phyloP scores from a whole-genome alignment of 345 rosid species.

The Cochlearia excelsa region DNA sequence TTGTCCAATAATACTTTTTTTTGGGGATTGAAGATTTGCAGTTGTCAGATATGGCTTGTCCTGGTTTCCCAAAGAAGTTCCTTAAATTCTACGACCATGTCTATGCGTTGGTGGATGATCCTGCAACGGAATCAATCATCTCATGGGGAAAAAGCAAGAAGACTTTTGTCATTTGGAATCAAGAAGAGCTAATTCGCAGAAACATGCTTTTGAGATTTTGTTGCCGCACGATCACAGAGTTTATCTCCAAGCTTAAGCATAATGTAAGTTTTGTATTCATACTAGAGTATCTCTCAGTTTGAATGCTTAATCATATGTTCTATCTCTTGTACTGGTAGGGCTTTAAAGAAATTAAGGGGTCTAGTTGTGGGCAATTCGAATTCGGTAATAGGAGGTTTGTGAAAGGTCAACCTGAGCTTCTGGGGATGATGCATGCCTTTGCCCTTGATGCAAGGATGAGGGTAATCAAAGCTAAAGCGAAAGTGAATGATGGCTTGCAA shows the following conservation, averaged over 20 bases:
- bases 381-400: neutral
- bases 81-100: neutral
- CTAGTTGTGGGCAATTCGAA: neutral
- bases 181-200: neutral
- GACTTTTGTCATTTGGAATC: neutral
- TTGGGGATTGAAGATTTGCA: too few species aligned
- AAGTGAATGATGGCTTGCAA: neutral
- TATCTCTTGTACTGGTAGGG: neutral
- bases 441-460: neutral
- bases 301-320: too few species aligned
- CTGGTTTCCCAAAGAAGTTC: too few species aligned
- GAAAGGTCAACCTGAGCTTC: neutral
- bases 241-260: neutral
- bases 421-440: neutral
- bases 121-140: neutral
- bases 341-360: neutral
- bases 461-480: neutral
- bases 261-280: neutral
- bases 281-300: neutral
- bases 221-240: neutral
- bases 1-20: too few species aligned
- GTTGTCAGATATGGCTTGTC: too few species aligned
- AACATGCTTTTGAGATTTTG: neutral
- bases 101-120: conserved; percentile 1
- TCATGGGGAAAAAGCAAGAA: conserved; percentile 3